A percentile compares a stretch with the other conserved stretches of the same genome.
These are phyloP conservation scores for Mortierella sp. DNA, from an alignment of 371 early-diverging fungal species.

Conservation along the genomic window DNA sequence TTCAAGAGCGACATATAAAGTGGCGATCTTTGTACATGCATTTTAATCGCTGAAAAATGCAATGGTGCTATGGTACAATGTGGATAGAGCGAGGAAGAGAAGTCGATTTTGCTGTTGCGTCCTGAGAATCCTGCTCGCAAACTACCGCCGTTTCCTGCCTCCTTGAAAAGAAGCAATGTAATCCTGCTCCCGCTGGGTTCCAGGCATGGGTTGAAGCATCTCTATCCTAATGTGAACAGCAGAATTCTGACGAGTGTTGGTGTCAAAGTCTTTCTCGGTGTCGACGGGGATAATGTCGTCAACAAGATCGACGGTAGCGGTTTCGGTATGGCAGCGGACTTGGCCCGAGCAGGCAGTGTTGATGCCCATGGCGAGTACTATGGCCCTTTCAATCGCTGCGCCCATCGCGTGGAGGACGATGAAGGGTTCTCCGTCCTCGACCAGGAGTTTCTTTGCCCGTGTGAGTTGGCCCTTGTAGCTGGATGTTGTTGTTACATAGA, in stretches of 20 bases:
- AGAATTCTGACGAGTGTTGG: slow-evolving; percentile 49
- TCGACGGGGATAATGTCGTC: slow-evolving; percentile 49
- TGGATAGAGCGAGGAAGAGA: background rate
- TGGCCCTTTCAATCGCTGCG: slow-evolving; percentile 51
- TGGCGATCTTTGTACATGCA: background rate
- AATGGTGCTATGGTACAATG: slow-evolving; percentile 13
- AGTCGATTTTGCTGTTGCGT: background rate
- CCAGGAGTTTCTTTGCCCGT: slow-evolving; percentile 45
- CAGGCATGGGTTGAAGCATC: slow-evolving; percentile 52
- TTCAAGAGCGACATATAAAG: background rate
- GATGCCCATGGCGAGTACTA: slow-evolving; percentile 50
- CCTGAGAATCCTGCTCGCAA: slow-evolving; percentile 1
- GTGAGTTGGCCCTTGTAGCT: slow-evolving; percentile 53
- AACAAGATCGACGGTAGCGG: slow-evolving; percentile 43
- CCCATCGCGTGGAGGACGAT: slow-evolving; percentile 52
- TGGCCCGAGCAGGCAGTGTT: slow-evolving; percentile 47
- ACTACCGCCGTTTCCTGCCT: slow-evolving; percentile 24
- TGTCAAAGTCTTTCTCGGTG: slow-evolving; percentile 45
- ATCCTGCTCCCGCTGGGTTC: slow-evolving; percentile 30
- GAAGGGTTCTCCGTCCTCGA: slow-evolving; percentile 46
- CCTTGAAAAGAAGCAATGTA: slow-evolving; percentile 10
- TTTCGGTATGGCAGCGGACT: slow-evolving; percentile 55
- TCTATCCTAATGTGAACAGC: slow-evolving; percentile 53
- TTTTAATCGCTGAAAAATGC: background rate
- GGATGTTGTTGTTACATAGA: slow-evolving; percentile 46